Conservation (phyloP, 371 early-diverging fungal genomes). For the Mitosporidium daphniae region DNA sequence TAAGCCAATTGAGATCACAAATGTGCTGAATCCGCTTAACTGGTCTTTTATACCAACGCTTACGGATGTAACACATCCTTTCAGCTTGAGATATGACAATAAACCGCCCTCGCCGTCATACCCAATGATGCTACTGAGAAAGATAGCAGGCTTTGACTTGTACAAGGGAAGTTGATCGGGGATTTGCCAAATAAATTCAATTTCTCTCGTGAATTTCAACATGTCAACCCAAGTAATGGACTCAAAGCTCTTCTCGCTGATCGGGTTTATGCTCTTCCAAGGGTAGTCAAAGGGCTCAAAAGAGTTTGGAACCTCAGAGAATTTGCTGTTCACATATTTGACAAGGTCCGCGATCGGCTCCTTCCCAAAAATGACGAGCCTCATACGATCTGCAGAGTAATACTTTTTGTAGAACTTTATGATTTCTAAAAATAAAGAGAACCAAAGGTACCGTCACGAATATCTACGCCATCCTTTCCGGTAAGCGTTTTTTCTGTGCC, state of each 20-base stretch:
- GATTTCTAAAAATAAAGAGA: too few relatives aligned
- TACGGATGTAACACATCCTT: slow-evolving; percentile 16
- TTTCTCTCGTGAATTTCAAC: too few relatives aligned
- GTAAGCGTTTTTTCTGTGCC: slow-evolving; percentile 31
- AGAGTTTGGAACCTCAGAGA: too few relatives aligned
- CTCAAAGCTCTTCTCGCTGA: too few relatives aligned
- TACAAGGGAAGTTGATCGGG: too few relatives aligned
- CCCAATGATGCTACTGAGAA: slow-evolving; percentile 32
- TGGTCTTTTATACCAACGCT: slow-evolving; percentile 19
- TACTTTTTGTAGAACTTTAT: slow-evolving; percentile 44
- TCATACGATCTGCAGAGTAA: slow-evolving; percentile 75
- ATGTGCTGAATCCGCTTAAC: slow-evolving; percentile 24
- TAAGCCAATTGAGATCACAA: slow-evolving; percentile 31
- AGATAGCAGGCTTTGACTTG: slow-evolving; percentile 25
- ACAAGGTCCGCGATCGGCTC: slow-evolving; percentile 9
- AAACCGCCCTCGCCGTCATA: slow-evolving; percentile 41
- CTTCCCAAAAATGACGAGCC: slow-evolving; percentile 45
- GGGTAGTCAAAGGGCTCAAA: too few relatives aligned
- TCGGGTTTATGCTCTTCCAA: too few relatives aligned
- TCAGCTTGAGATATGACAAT: slow-evolving; percentile 32
- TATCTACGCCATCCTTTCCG: slow-evolving; percentile 21
- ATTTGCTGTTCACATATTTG: too few relatives aligned
- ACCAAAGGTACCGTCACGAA: too few relatives aligned
- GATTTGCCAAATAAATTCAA: too few relatives aligned
- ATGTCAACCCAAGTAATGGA: too few relatives aligned